These are phyloP conservation scores for Malus hybrid DNA, from an alignment of 331 rosid genomes.

Conservation along the genomic window DNA sequence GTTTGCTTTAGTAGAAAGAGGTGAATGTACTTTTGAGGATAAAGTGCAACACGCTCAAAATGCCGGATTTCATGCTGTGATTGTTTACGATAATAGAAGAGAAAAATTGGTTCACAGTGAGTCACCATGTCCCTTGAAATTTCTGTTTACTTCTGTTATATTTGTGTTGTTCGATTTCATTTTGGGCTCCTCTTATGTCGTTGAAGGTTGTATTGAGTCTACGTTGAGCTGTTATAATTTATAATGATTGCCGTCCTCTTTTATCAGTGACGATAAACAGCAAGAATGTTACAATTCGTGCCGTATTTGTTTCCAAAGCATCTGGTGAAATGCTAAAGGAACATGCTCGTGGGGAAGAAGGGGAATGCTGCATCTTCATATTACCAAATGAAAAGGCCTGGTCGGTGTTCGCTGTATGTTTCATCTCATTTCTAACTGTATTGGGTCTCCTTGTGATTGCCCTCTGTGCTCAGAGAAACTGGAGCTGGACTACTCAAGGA, in stretches of 20 bases:
- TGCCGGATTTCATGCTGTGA: constrained; percentile 22
- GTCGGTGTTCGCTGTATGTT: constrained; percentile 33
- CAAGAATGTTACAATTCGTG: constrained; percentile 12
- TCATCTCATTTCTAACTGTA: constrained; percentile 23
- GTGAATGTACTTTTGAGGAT: constrained; percentile 25
- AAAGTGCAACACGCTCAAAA: constrained; percentile 22
- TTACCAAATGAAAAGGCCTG: constrained; percentile 18
- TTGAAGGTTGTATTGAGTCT: neutral
- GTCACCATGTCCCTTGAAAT: neutral
- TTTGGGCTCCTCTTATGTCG: neutral
- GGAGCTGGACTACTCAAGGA: constrained; percentile 16
- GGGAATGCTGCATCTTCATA: constrained; percentile 28
- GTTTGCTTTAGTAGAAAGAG: constrained; percentile 22
- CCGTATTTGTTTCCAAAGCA: constrained; percentile 21
- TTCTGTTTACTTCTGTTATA: neutral
- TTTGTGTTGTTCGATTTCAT: neutral
- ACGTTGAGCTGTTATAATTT: neutral
- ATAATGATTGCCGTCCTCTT: neutral
- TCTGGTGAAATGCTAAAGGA: constrained; percentile 22
- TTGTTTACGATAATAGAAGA: constrained; percentile 19
- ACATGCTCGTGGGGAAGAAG: constrained; percentile 7
- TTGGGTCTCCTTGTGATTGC: constrained; percentile 18
- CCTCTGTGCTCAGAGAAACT: constrained; percentile 19
- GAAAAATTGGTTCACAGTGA: constrained; percentile 28
- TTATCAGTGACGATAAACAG: constrained; percentile 26